Conservation (phyloP, 106 monocot genomes). For the Allium cepa region DNA sequence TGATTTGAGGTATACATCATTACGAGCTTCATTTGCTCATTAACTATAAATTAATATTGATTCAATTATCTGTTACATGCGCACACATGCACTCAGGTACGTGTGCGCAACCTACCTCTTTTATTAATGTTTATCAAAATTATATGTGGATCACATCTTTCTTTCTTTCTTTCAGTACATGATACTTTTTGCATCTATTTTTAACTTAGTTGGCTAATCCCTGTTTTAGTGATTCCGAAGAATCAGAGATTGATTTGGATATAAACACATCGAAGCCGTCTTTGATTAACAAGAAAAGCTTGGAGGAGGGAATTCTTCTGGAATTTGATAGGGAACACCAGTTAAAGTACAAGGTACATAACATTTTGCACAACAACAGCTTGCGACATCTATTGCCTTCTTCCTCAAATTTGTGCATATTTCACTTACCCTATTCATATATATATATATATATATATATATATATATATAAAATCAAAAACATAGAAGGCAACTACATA, state of each 20-base stretch:
- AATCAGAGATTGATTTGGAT: constrained; percentile 37
- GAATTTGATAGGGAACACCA: constrained; percentile 57
- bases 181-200: neutral
- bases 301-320: constrained; percentile 48
- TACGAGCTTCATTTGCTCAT: neutral
- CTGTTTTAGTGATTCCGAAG: constrained; percentile 58
- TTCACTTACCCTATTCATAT: too few species aligned
- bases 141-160: neutral
- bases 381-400: too few species aligned
- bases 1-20: constrained; percentile 18
- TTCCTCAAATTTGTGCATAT: too few species aligned
- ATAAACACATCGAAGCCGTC: neutral
- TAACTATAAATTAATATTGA: neutral
- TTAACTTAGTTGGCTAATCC: constrained; percentile 6
- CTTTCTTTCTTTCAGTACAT: neutral
- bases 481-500: too few species aligned
- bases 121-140: neutral
- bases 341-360: constrained; percentile 37
- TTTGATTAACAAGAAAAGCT: constrained; percentile 43
- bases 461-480: too few species aligned
- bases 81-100: too few species aligned
- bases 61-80: too few species aligned
- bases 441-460: too few species aligned
- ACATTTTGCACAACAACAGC: neutral
- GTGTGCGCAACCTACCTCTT: neutral